Base-by-base conservation (phyloP, 768 basidiomycete genomes). In the Leccinum disarticulatum region DNA sequence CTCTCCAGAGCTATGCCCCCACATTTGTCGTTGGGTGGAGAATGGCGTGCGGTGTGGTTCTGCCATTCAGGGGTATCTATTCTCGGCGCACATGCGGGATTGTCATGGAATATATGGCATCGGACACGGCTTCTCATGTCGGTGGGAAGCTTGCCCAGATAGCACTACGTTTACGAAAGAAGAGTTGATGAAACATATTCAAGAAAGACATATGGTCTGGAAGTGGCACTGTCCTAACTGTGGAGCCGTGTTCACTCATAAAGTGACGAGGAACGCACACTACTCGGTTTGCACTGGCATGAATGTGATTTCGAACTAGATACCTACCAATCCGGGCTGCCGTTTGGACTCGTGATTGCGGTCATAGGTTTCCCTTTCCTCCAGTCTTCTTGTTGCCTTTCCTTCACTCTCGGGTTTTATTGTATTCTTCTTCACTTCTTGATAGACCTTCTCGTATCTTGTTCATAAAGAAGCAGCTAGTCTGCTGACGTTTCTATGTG, bases 201-300 rank as follows among this genome's bases (percentile, higher is more conserved):
- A 65, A 46, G 71, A 73, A 55, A 66, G 6, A 27, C 70, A 72
- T 28, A 17, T 72, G 4, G 33, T 22, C 17, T 72, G 70, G 70
- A 64, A 17, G 55, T 72, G 69, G 68, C 25, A 58, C 33, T 72
- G 70, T 52, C 60, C 63, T 10, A 61, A 50, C 27, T 72, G 70
- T 13, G 70, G 70, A 13, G 11, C 52, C 10, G 56, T 36, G 11
- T 72, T 71, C 63, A 5, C 25, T 1, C 47, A 57, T 9, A 58
- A 63, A 56, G 8, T n/a, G 15, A 48, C 28, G 49, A 71, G 70
- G 55, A 61, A 73, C 14, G 22, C 33, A 13, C 70, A 72, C 50
- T 36, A 62, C 38, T 41, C 31, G 11, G 60, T 36, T 51, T 72
- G 70, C 28, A 22, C 22, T 22, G 22, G 22, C 22, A 19, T 9